Evolutionary conservation across 148 eudicot genomes (phyloP), one percentile per base, ranked within the genome.

Genomic region (Gaultheria prostrata): DNA sequence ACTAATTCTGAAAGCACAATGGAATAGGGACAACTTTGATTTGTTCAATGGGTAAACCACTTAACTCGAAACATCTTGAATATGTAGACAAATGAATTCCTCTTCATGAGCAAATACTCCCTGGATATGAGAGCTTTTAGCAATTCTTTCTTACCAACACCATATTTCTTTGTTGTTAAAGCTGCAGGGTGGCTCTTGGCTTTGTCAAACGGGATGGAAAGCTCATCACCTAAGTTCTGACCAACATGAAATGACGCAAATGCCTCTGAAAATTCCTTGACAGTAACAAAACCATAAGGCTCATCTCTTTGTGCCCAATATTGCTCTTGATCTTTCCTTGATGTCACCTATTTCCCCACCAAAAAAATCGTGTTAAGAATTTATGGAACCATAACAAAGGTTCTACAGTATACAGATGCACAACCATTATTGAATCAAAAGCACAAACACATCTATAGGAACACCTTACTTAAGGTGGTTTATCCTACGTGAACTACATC

Each of bases 321-420:
- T 14, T 84, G 86, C 73, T 72, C 86, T 46, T 84, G 86, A 57
- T 84, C 86, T 84, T 84, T 84, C 70, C 51, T 84, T 6, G 86
- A 84, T 13, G 83, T 84, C 14, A 80, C 83, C 83, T 84, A 43
- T 71, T 15, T 57, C 33, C 49, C 65, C 81, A 78, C 21, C 48
- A 43, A 45, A 26, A 20, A 43, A 8, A 49, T 43, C 61, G 46
- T 15, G 21, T 50, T 2, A 48, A 30, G 72, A 67, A 67, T 67
- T 28, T 67, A 7, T 26, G 13, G 33, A 12, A 67, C 28, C 2
- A 15, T 67, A 67, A 67, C 72, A 67, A 26, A 65, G 71, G 32
- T 26, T 65, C 17, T 26, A 65, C 33, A 4, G 7, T 11, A 26
- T 28, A 24, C 15, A 26, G 24, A 65, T 11, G 71, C 17, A 4